phyloP scores from a whole-genome alignment of 2,329 filamentous ascomycete species.

The Pseudocercospora eumusae region DNA sequence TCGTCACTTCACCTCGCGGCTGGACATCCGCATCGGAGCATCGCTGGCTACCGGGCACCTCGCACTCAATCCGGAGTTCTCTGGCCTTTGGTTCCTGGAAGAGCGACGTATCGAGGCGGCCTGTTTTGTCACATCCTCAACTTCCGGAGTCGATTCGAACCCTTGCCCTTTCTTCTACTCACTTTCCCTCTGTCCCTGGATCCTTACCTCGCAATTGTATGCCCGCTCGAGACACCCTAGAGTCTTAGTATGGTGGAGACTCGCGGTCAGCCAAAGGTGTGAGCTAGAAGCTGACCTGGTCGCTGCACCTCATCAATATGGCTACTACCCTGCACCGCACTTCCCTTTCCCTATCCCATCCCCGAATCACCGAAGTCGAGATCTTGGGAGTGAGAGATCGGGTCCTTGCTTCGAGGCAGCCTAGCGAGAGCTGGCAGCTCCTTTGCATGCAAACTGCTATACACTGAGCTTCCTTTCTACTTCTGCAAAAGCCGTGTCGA shows the following conservation, averaged over 20 bases:
- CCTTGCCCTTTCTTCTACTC: neutral
- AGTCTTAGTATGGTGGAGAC: neutral
- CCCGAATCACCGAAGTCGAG: neutral
- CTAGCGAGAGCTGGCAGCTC: neutral
- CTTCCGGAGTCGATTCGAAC: neutral
- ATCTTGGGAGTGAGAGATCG: neutral
- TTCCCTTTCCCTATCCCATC: neutral
- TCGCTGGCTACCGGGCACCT: neutral
- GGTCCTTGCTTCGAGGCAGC: neutral
- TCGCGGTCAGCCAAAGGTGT: neutral
- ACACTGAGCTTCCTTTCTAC: neutral
- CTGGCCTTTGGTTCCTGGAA: neutral
- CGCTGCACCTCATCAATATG: neutral
- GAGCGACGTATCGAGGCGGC: neutral
- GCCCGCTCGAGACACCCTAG: neutral
- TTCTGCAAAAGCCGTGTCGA: neutral
- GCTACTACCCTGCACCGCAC: neutral
- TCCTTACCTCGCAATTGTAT: neutral
- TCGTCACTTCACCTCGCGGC: neutral
- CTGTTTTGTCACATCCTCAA: neutral
- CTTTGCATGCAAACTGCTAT: neutral
- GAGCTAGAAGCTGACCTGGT: neutral
- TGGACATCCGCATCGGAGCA: neutral
- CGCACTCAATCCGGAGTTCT: neutral
- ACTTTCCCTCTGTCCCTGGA: too few relatives aligned